Evolutionary conservation across 768 basidiomycete species (phyloP), one percentile per base, ranked within the genome.

Genomic region (Panellus pusillus): DNA sequence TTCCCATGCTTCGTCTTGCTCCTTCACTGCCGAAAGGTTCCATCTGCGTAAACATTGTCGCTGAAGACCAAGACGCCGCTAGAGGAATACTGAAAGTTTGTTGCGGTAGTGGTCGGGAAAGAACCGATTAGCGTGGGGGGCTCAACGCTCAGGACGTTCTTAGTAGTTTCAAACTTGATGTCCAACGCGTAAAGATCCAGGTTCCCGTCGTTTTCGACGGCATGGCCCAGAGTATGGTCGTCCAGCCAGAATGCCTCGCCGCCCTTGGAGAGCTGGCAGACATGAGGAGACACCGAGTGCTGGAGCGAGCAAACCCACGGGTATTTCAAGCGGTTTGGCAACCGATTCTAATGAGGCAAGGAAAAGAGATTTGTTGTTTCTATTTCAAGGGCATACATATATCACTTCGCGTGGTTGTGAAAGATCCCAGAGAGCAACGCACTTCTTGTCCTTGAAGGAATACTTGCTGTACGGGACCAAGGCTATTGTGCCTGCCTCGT

Each of bases 221-320:
- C 81, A 50, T 89, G 84, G 1, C 78, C 89, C 54, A 93, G 67
- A n/a, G 86, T 89, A 40, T 81, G 77, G 2, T 77, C 70, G 46
- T 84, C 79, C 12, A 93, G 75, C 91, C 91, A 93, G 71, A 93
- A 92, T 2, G 79, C 78, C 41, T 89, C 84, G 18, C 89, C 90
- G 9, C 82, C 87, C 44, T 82, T 80, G 19, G 79, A 72, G 35
- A 91, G 77, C 73, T 80, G 14, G 9, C 17, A 11, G 35, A 29
- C 19, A 17, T 19, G 54, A 44, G 29, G 32, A 42, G 45, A 9
- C 29, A 18, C 24, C 29, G 35, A 20, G 18, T 8, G 50, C 36
- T 32, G 39, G 44, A 27, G 4, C 32, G 32, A 44, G 39, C 35
- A 44, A 38, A 70, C 77, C 39, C 45, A 80, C 78, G 14, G 83